A percentile compares a stretch with the other conserved stretches of the same genome.
phyloP scores from a whole-genome alignment of 306 rosid genomes.

The Phaseolus lunatus region DNA sequence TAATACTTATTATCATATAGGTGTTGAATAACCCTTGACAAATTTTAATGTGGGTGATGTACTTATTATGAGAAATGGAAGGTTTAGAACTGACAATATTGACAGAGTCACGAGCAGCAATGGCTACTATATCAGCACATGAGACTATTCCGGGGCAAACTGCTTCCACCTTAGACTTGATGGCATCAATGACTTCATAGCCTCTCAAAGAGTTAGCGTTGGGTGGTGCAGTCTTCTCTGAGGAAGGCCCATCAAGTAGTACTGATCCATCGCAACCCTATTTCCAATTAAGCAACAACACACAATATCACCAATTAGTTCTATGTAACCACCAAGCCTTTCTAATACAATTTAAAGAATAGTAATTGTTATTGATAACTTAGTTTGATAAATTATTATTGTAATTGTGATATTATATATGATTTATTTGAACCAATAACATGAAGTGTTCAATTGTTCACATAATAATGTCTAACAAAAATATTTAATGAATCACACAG shows the following conservation, averaged over 20 bases:
- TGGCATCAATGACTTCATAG: constrained; percentile 63
- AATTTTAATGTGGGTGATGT: not conserved
- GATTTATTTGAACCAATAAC: not conserved
- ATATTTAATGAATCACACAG: not conserved
- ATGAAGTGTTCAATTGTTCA: not conserved
- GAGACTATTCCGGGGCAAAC: constrained; percentile 79
- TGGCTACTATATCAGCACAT: constrained; percentile 81
- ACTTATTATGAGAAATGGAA: not conserved
- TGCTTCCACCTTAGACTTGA: constrained; percentile 69
- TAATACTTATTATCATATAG: not conserved
- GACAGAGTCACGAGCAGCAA: constrained; percentile 85
- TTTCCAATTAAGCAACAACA: constrained; percentile 17
- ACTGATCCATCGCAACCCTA: constrained; percentile 94
- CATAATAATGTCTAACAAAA: not conserved
- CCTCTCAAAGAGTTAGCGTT: constrained; percentile 67
- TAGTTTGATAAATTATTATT: too few relatives aligned
- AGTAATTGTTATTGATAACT: too few relatives aligned
- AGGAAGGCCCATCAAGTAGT: constrained; percentile 68
- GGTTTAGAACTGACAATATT: constrained; percentile 56
- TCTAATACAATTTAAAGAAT: too few relatives aligned
- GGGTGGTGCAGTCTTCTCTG: constrained; percentile 78
- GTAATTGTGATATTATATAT: too few relatives aligned
- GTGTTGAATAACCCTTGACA: not conserved
- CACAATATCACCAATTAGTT: too few relatives aligned
- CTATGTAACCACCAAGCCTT: not conserved